Evolutionary conservation across 1,284 basidiomycete genomes (phyloP).

Genomic region (Cutaneotrichosporon cutaneum): DNA sequence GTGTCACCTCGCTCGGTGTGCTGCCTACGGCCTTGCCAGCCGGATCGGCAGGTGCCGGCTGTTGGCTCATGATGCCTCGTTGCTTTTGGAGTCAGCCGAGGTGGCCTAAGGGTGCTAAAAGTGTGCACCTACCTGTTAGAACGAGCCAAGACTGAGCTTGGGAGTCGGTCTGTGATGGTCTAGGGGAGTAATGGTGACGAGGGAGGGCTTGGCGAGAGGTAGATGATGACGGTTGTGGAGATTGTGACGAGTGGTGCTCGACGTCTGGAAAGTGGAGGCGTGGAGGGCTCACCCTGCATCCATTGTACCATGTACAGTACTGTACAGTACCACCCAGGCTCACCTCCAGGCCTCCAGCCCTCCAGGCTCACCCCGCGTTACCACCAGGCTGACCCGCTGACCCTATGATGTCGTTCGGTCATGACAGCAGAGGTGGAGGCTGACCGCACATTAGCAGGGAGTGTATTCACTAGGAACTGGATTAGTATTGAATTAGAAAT

Average conservation of each 20-base stretch:
- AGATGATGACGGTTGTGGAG: neutral
- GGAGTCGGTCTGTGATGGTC: neutral
- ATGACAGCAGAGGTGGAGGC: neutral
- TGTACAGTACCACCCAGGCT: neutral
- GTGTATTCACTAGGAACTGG: no score
- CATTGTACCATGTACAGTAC: no score
- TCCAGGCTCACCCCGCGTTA: neutral
- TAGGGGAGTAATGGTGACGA: no score
- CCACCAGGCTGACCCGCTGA: no score
- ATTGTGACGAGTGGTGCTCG: neutral
- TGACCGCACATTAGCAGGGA: neutral
- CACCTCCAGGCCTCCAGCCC: neutral
- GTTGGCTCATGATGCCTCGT: slow-evolving; percentile 16
- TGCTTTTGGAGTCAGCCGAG: slow-evolving; percentile 1
- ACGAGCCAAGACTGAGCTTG: neutral
- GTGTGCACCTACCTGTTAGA: slow-evolving; percentile 2
- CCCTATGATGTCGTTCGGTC: neutral
- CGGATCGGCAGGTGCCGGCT: slow-evolving; percentile 7
- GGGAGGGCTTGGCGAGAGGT: no score
- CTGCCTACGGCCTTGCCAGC: neutral
- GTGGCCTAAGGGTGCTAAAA: neutral
- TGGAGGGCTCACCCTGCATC: neutral
- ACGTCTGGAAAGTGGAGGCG: neutral
- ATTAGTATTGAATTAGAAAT: no score
- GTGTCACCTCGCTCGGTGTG: neutral